Conservation (phyloP, 1,284 basidiomycete species). For the Naganishia liquefaciens region DNA sequence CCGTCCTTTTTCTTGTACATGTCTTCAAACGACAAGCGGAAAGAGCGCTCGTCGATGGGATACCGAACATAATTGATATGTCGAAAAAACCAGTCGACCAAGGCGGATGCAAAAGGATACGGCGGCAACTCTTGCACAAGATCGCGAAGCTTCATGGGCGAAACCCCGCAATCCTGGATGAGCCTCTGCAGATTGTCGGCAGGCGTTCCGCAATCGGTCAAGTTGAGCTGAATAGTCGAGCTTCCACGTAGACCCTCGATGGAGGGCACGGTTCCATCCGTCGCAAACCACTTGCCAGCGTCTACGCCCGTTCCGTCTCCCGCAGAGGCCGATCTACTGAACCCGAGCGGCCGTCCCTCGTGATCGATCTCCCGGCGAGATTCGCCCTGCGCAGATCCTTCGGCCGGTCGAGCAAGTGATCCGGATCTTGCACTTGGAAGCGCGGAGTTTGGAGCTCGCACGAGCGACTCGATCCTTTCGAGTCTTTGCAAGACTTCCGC, state of each 20-base stretch:
- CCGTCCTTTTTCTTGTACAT: slow-evolving; percentile 72
- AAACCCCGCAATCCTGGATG: slow-evolving; percentile 84
- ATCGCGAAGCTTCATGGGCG: slow-evolving; percentile 82
- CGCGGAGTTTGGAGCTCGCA: not conserved
- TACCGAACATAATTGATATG: slow-evolving; percentile 90
- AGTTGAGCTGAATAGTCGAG: slow-evolving; percentile 50
- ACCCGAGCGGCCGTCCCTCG: slow-evolving; percentile 37
- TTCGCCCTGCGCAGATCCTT: slow-evolving; percentile 17
- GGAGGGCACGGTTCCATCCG: slow-evolving; percentile 33
- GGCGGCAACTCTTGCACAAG: slow-evolving; percentile 85
- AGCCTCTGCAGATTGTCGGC: slow-evolving; percentile 62
- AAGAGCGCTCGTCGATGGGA: slow-evolving; percentile 83
- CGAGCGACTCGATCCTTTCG: slow-evolving; percentile 22
- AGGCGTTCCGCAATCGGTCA: slow-evolving; percentile 51
- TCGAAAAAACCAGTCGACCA: slow-evolving; percentile 55
- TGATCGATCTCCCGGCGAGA: slow-evolving; percentile 5
- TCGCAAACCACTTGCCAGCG: slow-evolving; percentile 35
- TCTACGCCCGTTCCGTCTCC: slow-evolving; percentile 29
- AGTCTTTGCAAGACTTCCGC: slow-evolving; percentile 17
- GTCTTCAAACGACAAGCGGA: slow-evolving; percentile 73
- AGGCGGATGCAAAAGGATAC: slow-evolving; percentile 67
- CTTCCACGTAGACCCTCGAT: slow-evolving; percentile 37
- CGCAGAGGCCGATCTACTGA: slow-evolving; percentile 42
- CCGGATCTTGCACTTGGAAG: not conserved
- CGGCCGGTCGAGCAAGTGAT: slow-evolving; percentile 2